Base-by-base conservation (phyloP, 2,329 filamentous ascomycete species). In the Trichoderma atroviride region DNA sequence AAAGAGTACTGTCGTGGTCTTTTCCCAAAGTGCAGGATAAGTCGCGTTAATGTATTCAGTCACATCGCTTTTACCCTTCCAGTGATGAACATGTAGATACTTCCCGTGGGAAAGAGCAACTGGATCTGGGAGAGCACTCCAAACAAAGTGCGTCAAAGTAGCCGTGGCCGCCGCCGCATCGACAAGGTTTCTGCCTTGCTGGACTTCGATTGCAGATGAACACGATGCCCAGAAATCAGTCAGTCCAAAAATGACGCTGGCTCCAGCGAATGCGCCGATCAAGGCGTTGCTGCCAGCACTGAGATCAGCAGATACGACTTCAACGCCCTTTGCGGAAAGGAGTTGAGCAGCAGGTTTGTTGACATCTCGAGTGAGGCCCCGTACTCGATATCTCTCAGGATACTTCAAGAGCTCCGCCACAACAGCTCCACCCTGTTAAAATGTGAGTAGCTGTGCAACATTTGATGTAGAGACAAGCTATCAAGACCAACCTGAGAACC, bases 201-300 rank as follows among this genome's bases (percentile, higher is more conserved):
- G n/a, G 4, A 63, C 33, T 16, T 63, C 60, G 1, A 63, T n/a
- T 22, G 35, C 47, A 5, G 35, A 52, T 22, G 60, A 63, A 2
- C 43, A 24, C 2, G 60, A 53, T 19, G 60, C 60, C 60, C 60
- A 63, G 13, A 63, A 63, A 27, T 63, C 60, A 1, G 60, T 63
- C 13, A 63, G 43, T 13, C n/a, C 60, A 13, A 53, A 63, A 4
- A 63, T 52, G 14, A 63, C 53, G n/a, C 22, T 63, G 6, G 60
- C 60, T 35, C 29, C 60, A 5, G 43, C 29, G 27, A 53, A 63
- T 29, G 24, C 31, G n/a, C 24, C n/a, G 35, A 22, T 31, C 43
- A 63, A 31, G 5, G 14, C 29, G 16, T 37, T 29, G 1, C 10
- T 14, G 47, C 60, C 29, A 16, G 14, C 16, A 3, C 24, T 35